phyloP scores from a whole-genome alignment of 2,329 filamentous ascomycete species.

The Ophiocordyceps camponoti-rufipedis region DNA sequence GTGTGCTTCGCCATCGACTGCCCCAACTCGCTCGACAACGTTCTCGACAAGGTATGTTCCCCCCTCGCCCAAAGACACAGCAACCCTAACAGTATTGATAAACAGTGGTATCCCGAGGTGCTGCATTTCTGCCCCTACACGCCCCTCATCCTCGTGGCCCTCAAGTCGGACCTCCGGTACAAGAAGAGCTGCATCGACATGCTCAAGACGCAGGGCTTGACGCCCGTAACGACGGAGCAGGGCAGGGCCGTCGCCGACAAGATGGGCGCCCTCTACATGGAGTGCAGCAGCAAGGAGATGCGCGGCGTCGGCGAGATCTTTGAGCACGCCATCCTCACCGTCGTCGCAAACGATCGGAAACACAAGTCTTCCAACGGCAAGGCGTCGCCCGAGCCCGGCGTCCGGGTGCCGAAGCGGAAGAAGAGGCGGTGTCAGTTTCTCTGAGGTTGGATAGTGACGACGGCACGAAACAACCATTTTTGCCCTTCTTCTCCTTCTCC shows the following conservation, averaged over 20 bases:
- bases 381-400: constrained; percentile 20
- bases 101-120: constrained; percentile 95
- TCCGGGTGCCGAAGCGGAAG: constrained; percentile 50
- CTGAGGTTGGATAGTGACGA: constrained; percentile 29
- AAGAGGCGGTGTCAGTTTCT: constrained; percentile 70
- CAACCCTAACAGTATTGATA: constrained; percentile 1
- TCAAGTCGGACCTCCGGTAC: constrained; percentile 90
- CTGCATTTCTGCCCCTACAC: constrained; percentile 98
- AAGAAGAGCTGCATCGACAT: constrained; percentile 97
- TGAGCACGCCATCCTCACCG: constrained; percentile 74
- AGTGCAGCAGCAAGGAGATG: constrained; percentile 98
- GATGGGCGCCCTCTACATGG: constrained; percentile 92
- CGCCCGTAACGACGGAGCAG: constrained; percentile 83
- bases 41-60: constrained; percentile 76
- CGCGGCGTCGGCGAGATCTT: constrained; percentile 93
- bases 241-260: constrained; percentile 74
- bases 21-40: constrained; percentile 93
- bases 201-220: constrained; percentile 92
- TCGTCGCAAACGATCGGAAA: constrained; percentile 63
- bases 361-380: constrained; percentile 26
- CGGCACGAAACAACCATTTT: constrained; percentile 13
- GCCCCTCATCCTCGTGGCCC: constrained; percentile 81
- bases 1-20: constrained; percentile 99
- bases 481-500: constrained; percentile 3
- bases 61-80: neutral